phyloP scores from a whole-genome alignment of 768 basidiomycete species.

The Suillus brevipes region DNA sequence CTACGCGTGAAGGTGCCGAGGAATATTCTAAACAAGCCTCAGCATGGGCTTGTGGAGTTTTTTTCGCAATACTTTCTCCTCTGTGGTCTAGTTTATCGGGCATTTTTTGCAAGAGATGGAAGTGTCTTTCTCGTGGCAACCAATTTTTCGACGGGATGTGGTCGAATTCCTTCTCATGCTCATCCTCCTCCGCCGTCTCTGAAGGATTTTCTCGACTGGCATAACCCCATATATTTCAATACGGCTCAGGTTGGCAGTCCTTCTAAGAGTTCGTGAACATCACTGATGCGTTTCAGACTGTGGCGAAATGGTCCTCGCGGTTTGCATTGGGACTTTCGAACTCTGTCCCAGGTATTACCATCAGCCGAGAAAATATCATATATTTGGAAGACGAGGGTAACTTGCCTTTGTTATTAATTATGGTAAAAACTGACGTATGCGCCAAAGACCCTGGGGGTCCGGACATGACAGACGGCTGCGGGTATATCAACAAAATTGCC shows the following conservation, averaged over 20 bases:
- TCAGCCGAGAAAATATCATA: conserved; percentile 39
- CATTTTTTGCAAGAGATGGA: conserved; percentile 61
- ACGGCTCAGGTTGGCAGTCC: conserved; percentile 45
- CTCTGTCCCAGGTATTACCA: conserved; percentile 54
- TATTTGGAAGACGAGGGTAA: conserved; percentile 51
- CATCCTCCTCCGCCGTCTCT: conserved; percentile 31
- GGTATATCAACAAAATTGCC: conserved; percentile 42
- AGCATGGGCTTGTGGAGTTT: conserved; percentile 39
- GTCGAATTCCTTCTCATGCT: conserved; percentile 5
- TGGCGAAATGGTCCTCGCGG: conserved; percentile 67
- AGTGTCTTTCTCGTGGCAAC: conserved; percentile 57
- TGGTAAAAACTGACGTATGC: background rate
- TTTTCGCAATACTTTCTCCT: conserved; percentile 54
- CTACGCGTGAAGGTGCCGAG: conserved; percentile 50
- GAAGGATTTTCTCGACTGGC: conserved; percentile 51
- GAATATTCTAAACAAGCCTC: conserved; percentile 29
- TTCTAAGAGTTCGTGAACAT: background rate
- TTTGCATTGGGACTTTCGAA: conserved; percentile 63
- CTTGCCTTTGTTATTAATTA: conserved; percentile 12
- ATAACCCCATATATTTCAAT: conserved; percentile 53
- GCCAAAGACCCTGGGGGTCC: conserved; percentile 23
- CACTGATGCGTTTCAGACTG: conserved; percentile 39
- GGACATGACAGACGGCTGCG: conserved; percentile 61
- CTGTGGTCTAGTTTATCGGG: conserved; percentile 53
- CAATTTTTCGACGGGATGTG: conserved; percentile 23